Evolutionary conservation across 2,329 filamentous ascomycete genomes (phyloP).

Genomic region (Neophaeococcomyces mojaviensis): DNA sequence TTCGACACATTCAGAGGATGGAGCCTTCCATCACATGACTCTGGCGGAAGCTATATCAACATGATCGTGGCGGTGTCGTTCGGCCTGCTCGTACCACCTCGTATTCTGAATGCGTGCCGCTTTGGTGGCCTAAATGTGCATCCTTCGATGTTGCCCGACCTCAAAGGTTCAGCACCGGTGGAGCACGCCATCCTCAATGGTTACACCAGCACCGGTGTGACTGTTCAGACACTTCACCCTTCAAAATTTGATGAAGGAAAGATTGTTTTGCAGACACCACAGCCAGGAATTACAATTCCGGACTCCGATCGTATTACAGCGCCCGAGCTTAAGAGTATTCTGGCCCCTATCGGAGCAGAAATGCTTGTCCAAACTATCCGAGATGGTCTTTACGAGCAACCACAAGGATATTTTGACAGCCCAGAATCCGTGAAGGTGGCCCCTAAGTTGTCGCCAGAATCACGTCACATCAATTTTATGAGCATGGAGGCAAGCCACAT

Average conservation of each 20-base stretch:
- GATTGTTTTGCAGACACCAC: constrained; percentile 62
- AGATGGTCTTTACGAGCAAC: constrained; percentile 57
- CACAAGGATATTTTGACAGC: constrained; percentile 37
- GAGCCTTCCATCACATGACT: constrained; percentile 51
- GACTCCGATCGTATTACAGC: constrained; percentile 52
- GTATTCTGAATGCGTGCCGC: constrained; percentile 60
- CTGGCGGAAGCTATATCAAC: constrained; percentile 47
- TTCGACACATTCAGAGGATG: constrained; percentile 77
- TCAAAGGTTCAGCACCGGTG: constrained; percentile 68
- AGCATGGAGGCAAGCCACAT: constrained; percentile 50
- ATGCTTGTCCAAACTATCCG: constrained; percentile 63
- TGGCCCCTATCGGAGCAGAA: constrained; percentile 59
- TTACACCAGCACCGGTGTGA: constrained; percentile 60
- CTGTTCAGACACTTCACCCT: constrained; percentile 78
- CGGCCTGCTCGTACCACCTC: constrained; percentile 74
- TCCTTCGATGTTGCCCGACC: constrained; percentile 79
- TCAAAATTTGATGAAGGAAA: constrained; percentile 69
- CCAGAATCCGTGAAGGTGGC: constrained; percentile 46
- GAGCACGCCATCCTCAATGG: constrained; percentile 70
- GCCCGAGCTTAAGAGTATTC: constrained; percentile 42
- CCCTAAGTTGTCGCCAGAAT: constrained; percentile 61
- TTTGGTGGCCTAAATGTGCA: constrained; percentile 93
- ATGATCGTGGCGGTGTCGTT: constrained; percentile 90
- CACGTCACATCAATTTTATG: constrained; percentile 56
- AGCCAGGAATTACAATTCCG: constrained; percentile 47